A percentile compares a stretch with the other conserved stretches of the same genome.
These are phyloP conservation scores for Bassia scoparia DNA, from an alignment of 148 eudicot species.

Conservation along the genomic window DNA sequence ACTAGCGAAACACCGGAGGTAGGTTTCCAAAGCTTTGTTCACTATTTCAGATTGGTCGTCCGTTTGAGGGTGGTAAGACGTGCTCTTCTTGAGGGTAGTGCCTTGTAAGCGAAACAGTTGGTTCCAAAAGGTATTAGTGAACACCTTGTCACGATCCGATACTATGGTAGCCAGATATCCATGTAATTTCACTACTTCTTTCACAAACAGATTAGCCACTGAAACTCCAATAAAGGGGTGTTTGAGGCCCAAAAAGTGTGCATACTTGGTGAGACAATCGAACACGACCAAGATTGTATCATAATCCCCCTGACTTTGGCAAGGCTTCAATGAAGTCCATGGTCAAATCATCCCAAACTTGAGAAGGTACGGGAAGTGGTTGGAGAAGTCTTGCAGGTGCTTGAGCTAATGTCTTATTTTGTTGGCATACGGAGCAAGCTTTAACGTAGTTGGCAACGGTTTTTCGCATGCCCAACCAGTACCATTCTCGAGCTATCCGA, in stretches of 20 bases:
- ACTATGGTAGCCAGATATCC: not conserved
- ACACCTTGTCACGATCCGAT: not conserved
- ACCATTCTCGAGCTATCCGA: not conserved
- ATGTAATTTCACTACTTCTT: not conserved
- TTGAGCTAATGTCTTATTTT: not conserved
- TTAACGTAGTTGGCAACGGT: not conserved
- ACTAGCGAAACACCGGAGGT: not conserved
- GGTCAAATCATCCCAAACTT: not conserved
- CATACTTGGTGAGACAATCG: not conserved
- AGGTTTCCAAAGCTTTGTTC: not conserved
- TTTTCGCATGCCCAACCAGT: not conserved
- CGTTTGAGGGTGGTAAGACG: slow-evolving; percentile 1
- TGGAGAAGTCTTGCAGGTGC: not conserved
- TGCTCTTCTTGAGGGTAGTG: no score
- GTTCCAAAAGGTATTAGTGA: not conserved
- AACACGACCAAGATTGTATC: not conserved
- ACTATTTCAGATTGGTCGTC: not conserved
- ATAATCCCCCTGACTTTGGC: not conserved
- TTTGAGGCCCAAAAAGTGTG: not conserved
- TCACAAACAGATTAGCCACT: not conserved
- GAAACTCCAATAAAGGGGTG: not conserved
- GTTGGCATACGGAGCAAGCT: not conserved
- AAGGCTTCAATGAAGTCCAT: not conserved
- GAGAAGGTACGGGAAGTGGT: not conserved
- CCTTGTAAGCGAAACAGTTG: not conserved